These are phyloP conservation scores for Glaciozyma antarctica DNA, from an alignment of 768 basidiomycete species.

Conservation along the genomic window DNA sequence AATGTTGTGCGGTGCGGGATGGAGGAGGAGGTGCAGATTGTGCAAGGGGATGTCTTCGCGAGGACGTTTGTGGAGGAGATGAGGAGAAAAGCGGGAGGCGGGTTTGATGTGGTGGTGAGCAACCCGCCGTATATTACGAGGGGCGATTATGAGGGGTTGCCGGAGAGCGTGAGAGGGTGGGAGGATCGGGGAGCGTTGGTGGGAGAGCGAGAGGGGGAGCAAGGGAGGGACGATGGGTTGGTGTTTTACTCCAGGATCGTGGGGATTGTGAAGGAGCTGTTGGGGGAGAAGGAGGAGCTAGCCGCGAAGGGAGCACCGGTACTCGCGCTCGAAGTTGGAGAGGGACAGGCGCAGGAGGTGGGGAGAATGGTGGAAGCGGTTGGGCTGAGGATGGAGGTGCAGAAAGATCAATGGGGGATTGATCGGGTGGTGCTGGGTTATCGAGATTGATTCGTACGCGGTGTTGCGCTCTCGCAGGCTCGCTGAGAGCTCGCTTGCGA, in stretches of 20 bases:
- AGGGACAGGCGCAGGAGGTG: conserved; percentile 25
- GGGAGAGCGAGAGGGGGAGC: conserved; percentile 47
- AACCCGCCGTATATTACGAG: conserved; percentile 81
- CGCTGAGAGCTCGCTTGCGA: too few relatives aligned
- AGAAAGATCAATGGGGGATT: conserved; percentile 24
- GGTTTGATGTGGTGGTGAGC: conserved; percentile 69
- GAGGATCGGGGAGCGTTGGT: conserved; percentile 77
- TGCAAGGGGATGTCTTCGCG: conserved; percentile 33
- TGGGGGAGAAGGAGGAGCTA: background rate
- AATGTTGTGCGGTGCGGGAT: conserved; percentile 39
- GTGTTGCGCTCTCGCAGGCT: background rate
- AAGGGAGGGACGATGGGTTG: conserved; percentile 45
- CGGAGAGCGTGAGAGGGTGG: conserved; percentile 59
- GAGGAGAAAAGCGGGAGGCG: conserved; percentile 28
- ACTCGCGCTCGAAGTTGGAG: conserved; percentile 32
- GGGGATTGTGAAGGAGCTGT: conserved; percentile 43
- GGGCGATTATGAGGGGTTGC: conserved; percentile 54
- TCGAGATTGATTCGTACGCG: background rate
- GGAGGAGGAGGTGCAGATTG: conserved; percentile 29
- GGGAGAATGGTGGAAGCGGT: conserved; percentile 6
- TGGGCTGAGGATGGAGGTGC: conserved; percentile 7
- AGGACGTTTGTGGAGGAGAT: conserved; percentile 6
- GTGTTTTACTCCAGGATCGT: conserved; percentile 66
- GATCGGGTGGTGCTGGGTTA: conserved; percentile 25
- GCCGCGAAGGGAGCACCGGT: background rate